These are phyloP conservation scores for Arabidopsis lyrata DNA, from an alignment of 441 rosid species.

Conservation along the genomic window DNA sequence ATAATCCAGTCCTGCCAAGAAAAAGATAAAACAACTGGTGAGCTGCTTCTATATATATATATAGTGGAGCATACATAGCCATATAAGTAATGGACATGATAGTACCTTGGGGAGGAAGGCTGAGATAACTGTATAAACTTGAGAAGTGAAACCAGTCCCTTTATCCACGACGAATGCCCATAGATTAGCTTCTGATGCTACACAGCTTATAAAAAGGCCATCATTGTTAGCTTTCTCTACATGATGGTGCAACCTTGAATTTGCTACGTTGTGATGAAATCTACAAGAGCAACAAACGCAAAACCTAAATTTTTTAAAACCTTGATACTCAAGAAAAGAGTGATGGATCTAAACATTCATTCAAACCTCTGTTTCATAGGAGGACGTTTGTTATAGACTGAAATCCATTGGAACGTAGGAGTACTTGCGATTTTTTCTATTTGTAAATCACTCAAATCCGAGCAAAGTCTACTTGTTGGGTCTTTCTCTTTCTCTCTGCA, in stretches of 20 bases:
- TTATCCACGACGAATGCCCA: slow-evolving; percentile 98
- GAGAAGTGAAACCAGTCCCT: slow-evolving; percentile 88
- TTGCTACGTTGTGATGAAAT: slow-evolving; percentile 96
- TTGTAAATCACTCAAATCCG: too few relatives aligned
- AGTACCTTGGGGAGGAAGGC: background rate
- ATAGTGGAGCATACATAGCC: slow-evolving; percentile 16
- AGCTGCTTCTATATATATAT: background rate
- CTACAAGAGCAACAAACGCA: slow-evolving; percentile 51
- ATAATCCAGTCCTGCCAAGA: slow-evolving; percentile 79
- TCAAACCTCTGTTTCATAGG: too few relatives aligned
- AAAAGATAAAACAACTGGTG: slow-evolving; percentile 1
- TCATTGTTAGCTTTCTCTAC: slow-evolving; percentile 92
- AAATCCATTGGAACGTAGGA: too few relatives aligned
- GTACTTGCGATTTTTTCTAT: too few relatives aligned
- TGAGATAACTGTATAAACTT: slow-evolving; percentile 82
- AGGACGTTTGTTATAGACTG: too few relatives aligned
- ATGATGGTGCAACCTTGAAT: slow-evolving; percentile 74
- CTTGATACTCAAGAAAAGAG: too few relatives aligned
- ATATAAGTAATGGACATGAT: background rate
- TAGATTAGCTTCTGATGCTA: slow-evolving; percentile 84
- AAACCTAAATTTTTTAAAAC: too few relatives aligned
- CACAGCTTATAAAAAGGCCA: slow-evolving; percentile 86
- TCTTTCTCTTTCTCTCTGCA: too few relatives aligned
- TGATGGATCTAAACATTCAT: too few relatives aligned
- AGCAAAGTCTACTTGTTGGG: too few relatives aligned